Conservation (phyloP, 2,329 filamentous ascomycete species). For the Trichoderma koningiopsis region DNA sequence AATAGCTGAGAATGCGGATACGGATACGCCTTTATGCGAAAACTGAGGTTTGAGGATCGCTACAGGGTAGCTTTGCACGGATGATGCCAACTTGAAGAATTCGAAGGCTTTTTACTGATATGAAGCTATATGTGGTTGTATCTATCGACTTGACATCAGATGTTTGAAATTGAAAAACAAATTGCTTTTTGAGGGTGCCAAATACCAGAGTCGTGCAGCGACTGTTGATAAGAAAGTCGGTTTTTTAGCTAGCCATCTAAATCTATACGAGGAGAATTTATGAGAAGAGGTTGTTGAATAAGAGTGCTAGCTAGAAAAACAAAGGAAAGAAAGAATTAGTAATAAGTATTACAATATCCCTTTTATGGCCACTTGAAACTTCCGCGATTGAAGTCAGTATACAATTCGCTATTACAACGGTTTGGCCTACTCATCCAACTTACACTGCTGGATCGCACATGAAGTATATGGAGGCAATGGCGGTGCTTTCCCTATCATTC, state of each 20-base stretch:
- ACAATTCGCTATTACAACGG: too few species aligned
- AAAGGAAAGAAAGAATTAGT: neutral
- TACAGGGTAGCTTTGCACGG: neutral
- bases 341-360: too few species aligned
- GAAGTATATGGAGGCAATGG: too few species aligned
- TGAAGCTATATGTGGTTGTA: neutral
- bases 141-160: neutral
- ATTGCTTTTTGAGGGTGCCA: neutral
- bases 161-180: neutral
- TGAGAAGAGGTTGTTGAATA: neutral
- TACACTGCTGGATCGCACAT: too few species aligned
- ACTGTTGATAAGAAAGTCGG: neutral
- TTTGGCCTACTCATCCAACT: too few species aligned
- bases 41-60: neutral
- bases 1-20: neutral
- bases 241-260: neutral
- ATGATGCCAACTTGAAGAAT: neutral
- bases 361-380: too few species aligned
- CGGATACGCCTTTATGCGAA: conserved; percentile 2
- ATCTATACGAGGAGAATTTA: neutral
- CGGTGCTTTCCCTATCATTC: too few species aligned
- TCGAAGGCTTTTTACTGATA: neutral
- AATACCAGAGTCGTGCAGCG: neutral
- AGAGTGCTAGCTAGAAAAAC: neutral
- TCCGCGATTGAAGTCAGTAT: too few species aligned